A percentile compares a stretch with the other conserved stretches of the same genome.
Evolutionary conservation across 148 eudicot species (phyloP).

Genomic region (Vaccinium vitisidaea): DNA sequence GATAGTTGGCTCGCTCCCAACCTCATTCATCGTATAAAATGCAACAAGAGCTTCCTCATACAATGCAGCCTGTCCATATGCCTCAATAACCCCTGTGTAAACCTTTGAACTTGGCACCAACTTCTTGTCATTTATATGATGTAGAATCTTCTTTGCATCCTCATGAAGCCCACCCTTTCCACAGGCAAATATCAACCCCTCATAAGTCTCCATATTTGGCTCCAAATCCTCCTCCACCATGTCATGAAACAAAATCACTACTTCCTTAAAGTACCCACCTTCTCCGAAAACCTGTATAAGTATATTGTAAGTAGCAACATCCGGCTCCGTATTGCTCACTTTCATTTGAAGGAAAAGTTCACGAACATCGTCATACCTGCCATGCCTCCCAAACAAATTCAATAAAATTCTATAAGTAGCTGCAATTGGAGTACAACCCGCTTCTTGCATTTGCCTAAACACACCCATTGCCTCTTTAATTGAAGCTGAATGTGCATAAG

Average conservation of each 20-base stretch:
- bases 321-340: conserved; percentile 87
- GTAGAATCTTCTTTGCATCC: conserved; percentile 70
- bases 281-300: conserved; percentile 89
- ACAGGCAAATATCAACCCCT: conserved; percentile 83
- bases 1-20: conserved; percentile 66
- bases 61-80: conserved; percentile 85
- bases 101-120: conserved; percentile 82
- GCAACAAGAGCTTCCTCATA: conserved; percentile 95
- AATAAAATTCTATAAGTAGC: conserved; percentile 76
- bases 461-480: conserved; percentile 84
- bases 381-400: conserved; percentile 77
- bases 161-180: conserved; percentile 91
- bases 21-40: conserved; percentile 90
- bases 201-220: conserved; percentile 97
- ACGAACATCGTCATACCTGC: conserved; percentile 90
- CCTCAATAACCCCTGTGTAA: conserved; percentile 85
- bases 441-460: conserved; percentile 93
- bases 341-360: conserved; percentile 97
- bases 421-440: conserved; percentile 81
- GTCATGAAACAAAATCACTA: conserved; percentile 89
- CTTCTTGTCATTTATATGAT: conserved; percentile 66
- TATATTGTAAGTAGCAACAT: conserved; percentile 84
- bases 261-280: conserved; percentile 98
- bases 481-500: conserved; percentile 68
- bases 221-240: conserved; percentile 91